A percentile compares a stretch with the other conserved stretches of the same genome.
Evolutionary conservation across 305 asterid genomes (phyloP).

Genomic region (Stenogyne calaminthoides): DNA sequence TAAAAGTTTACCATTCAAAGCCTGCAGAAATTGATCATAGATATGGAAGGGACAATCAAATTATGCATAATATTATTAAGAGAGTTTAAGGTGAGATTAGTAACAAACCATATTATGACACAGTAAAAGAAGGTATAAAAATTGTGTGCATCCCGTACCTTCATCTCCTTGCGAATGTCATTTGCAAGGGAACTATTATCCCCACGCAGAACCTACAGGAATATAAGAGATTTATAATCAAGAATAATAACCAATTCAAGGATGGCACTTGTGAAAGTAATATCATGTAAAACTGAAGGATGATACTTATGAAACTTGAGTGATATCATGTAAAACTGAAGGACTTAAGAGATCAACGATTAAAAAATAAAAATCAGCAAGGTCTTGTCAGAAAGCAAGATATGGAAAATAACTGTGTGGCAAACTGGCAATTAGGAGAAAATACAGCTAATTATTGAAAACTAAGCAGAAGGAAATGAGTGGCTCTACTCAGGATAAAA

Average conservation of each 20-base stretch:
- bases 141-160: slow-evolving; percentile 46
- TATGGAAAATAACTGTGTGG: neutral
- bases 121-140: slow-evolving; percentile 2
- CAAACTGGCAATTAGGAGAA: slow-evolving; percentile 2
- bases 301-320: neutral
- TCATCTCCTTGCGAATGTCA: slow-evolving; percentile 98
- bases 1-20: slow-evolving; percentile 80
- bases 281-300: slow-evolving; percentile 17
- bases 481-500: neutral
- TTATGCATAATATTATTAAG: slow-evolving; percentile 9
- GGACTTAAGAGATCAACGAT: slow-evolving; percentile 1
- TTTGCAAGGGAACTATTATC: slow-evolving; percentile 97
- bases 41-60: neutral
- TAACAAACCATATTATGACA: neutral
- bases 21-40: slow-evolving; percentile 47
- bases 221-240: slow-evolving; percentile 25
- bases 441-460: neutral
- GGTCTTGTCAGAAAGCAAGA: slow-evolving; percentile 11
- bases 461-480: slow-evolving; percentile 3
- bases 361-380: neutral
- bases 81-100: neutral
- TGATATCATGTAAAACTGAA: slow-evolving; percentile 15
- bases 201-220: slow-evolving; percentile 83
- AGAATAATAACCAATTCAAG: slow-evolving; percentile 20
- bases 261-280: neutral